Conservation (phyloP, 1,284 basidiomycete species). For the Cutaneotrichosporon mucoides region DNA sequence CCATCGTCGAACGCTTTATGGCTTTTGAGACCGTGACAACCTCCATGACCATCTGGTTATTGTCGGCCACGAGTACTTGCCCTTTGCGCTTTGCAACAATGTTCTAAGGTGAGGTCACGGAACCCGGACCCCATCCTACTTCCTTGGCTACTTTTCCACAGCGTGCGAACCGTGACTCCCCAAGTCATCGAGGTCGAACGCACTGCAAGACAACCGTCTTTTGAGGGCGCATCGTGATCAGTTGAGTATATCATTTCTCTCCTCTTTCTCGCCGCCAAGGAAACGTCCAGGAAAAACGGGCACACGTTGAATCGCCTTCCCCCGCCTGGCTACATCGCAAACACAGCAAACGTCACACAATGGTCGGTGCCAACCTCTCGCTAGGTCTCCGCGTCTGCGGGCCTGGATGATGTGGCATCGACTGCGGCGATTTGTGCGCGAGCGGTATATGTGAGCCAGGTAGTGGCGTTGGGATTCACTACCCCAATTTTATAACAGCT, state of each 20-base stretch:
- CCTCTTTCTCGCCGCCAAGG: background rate
- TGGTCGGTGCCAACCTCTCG: conserved; percentile 9
- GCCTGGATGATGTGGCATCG: conserved; percentile 9
- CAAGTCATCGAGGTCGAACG: background rate
- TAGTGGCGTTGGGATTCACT: conserved; percentile 26
- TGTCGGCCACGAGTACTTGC: conserved; percentile 7
- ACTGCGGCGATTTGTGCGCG: conserved; percentile 17
- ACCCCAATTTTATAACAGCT: background rate
- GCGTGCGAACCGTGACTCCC: conserved; percentile 1
- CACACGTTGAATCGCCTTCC: conserved; percentile 19
- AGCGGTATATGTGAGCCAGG: conserved; percentile 22
- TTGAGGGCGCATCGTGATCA: background rate
- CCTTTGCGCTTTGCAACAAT: conserved; percentile 1
- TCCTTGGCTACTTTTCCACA: conserved; percentile 6
- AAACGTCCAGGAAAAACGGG: conserved; percentile 4
- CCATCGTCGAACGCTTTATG: background rate
- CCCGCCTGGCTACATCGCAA: conserved; percentile 29
- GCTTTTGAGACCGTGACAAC: background rate
- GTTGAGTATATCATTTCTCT: conserved; percentile 3
- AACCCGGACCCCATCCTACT: background rate
- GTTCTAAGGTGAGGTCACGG: conserved; percentile 5
- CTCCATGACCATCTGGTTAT: conserved; percentile 9
- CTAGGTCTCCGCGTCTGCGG: conserved; percentile 16
- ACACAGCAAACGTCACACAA: conserved; percentile 13
- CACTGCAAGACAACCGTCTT: background rate